Base-by-base conservation (phyloP, 148 eudicot species). In the Silene conica region DNA sequence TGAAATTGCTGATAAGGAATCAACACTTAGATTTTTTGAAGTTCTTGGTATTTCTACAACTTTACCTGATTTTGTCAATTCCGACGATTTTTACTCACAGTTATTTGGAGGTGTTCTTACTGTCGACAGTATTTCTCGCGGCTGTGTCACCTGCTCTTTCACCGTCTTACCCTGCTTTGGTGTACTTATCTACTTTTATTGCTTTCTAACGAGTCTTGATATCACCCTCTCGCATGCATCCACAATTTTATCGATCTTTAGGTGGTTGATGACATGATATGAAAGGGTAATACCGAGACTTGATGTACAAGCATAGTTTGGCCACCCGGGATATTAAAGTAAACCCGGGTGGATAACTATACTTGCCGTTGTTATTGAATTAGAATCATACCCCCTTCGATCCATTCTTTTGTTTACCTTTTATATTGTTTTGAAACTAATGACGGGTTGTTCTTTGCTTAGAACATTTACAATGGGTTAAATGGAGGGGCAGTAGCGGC, bases 401-500 rank as follows among this genome's bases (percentile, higher is more conserved):
- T 31, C 34, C 34, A 3, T 31, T 31, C 34, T 2, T 31, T 31
- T 31, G 34, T 31, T 31, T 31, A 31, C 34, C 34, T 31, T 1
- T 31, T 31, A 31, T 31, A 31, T 31, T 31, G 4, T 31, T 31
- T 31, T 31, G 34, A 31, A 31, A 31, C 34, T 31, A 31, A 31
- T 31, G 34, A 2, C 4, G 34, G 34, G 34, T 31, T 31, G 2
- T 31, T 31, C 34, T 31, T 76, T 10, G 75, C 18, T 77, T 41
- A 93, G 98, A 93, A 93, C 54, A 34, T 0, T 23, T 87, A 86
- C 71, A 79, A 84, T 7, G 92, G 92, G 74, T 78, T 93, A 79
- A 92, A 93, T 79, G 98, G 98, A 71, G 97, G 95, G 74, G 88
- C 80, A 55, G 90, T 91, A 73, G 95, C 86, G 20, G 77, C 86